Evolutionary conservation across 169 alveolate species (phyloP), one percentile per base, ranked within the genome.

Genomic region (Besnoitia besnoiti): DNA sequence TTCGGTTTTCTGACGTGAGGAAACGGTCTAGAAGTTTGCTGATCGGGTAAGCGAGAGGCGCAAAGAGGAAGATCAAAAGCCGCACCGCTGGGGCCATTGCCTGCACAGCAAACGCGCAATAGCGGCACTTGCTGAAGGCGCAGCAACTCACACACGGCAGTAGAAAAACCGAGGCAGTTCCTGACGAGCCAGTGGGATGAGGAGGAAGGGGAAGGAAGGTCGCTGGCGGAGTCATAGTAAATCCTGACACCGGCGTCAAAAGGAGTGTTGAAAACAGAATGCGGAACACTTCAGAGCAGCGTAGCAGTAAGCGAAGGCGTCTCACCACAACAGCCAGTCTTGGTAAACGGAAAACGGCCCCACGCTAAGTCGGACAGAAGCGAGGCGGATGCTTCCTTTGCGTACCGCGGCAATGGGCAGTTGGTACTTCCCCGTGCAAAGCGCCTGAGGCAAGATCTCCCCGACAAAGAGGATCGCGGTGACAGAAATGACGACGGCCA

Each of bases 361-460:
- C n/a, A n/a, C n/a, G n/a, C n/a, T n/a, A n/a, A n/a, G n/a, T n/a
- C n/a, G n/a, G n/a, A n/a, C n/a, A n/a, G n/a, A n/a, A n/a, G n/a
- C n/a, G n/a, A n/a, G n/a, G n/a, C n/a, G n/a, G n/a, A n/a, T n/a
- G 55, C 14, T 49, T 49, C 33, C 46, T 51, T 61, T 4, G 59
- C 90, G 27, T n/a, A 90, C 94, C 50, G 97, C 96, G n/a, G 98
- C 99, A 42, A 98, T 97, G 44, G 95, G 91, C 67, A 98, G 96
- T 95, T 98, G 97, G 80, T 96, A 92, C 40, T 98, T 98, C 21
- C 99, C 99, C 21, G 99, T 98, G 75, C 99, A 98, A 40, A 97
- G 95, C 35, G 99, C 99, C 85, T 98, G 98, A 35, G 99, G 99
- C 24, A 98, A 92, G 19, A 98, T 97, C 94, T 98, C 99, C 0